phyloP scores from a whole-genome alignment of 805 yeast genomes.

The Yamadazyma philogaea region DNA sequence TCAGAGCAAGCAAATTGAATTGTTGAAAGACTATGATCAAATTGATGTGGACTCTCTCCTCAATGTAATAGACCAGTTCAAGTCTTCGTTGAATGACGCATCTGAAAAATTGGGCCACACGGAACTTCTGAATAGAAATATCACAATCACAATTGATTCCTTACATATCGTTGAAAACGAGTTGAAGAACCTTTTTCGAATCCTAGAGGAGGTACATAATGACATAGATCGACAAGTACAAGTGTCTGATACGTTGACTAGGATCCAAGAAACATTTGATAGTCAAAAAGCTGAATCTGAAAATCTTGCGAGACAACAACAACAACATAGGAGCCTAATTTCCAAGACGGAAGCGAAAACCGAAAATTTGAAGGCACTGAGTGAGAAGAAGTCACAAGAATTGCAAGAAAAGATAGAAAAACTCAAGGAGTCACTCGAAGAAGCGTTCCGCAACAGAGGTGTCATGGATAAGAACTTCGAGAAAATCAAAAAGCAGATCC shows the following conservation, averaged over 20 bases:
- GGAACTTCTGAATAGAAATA: slow-evolving; percentile 49
- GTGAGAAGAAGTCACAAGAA: slow-evolving; percentile 43
- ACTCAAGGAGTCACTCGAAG: slow-evolving; percentile 45
- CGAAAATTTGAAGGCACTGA: slow-evolving; percentile 40
- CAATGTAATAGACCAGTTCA: slow-evolving; percentile 52
- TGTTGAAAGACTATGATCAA: slow-evolving; percentile 55
- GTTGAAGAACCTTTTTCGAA: slow-evolving; percentile 43
- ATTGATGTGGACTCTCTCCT: slow-evolving; percentile 57
- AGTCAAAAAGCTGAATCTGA: slow-evolving; percentile 33
- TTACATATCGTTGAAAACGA: slow-evolving; percentile 44
- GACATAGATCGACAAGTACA: slow-evolving; percentile 42
- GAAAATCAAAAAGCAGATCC: slow-evolving; percentile 47
- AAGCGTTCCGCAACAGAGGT: slow-evolving; percentile 47
- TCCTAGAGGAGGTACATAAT: slow-evolving; percentile 48
- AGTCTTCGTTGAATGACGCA: slow-evolving; percentile 40
- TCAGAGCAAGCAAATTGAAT: slow-evolving; percentile 55
- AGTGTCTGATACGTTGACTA: slow-evolving; percentile 33
- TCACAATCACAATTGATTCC: slow-evolving; percentile 55
- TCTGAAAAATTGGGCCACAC: slow-evolving; percentile 18
- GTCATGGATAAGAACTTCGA: slow-evolving; percentile 48
- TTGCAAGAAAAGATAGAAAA: slow-evolving; percentile 38
- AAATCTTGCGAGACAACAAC: slow-evolving; percentile 41
- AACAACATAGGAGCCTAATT: slow-evolving; percentile 51
- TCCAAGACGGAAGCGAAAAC: slow-evolving; percentile 47
- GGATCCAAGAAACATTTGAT: slow-evolving; percentile 41